Evolutionary conservation across 352 stramenopile species (phyloP), one percentile per base, ranked within the genome.

Genomic region (Globisporangium carolinianum): DNA sequence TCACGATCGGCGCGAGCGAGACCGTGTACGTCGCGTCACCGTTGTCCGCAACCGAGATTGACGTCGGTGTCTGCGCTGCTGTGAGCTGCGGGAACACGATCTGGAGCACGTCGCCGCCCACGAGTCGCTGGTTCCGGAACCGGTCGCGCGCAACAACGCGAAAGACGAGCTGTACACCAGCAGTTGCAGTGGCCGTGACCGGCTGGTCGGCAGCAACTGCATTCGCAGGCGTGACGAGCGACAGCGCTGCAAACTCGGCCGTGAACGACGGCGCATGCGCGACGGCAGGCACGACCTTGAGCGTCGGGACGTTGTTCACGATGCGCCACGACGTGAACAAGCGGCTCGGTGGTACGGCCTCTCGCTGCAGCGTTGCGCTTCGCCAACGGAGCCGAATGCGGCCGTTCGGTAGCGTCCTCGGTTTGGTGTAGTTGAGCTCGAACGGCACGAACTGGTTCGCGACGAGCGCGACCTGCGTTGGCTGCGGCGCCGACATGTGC

Each of bases 241-340:
- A 18, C 8, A 36, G 50, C 10, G 10, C 18, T 3, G 15, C 3
- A 58, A 80, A 84, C 47, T 69, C 66, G 6, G 72, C 56, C 4
- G 75, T 79, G 58, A 83, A 86, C 3, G 64, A 67, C 4, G 69
- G 65, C 32, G 71, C 57, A 18, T 65, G 47, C 12, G 74, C 51
- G 18, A 12, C 35, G 4, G 58, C 63, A 15, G 76, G 76, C 4
- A 73, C 60, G 42, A 86, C 62, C 53, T 75, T 51, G 14, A 86
- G 64, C 10, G 59, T 41, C 12, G 79, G 78, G 0, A 86, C 64
- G 49, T 87, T 83, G 47, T 86, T 85, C 7, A 72, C 60, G 11
- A 90, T 77, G 15, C 50, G 54, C 73, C 79, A 87, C 0, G 61
- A 71, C 15, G 79, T 85, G 52, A 79, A 87, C 4, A 87, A 58